phyloP scores from a whole-genome alignment of 2,329 filamentous ascomycete species.

The Cercospora sp. region DNA sequence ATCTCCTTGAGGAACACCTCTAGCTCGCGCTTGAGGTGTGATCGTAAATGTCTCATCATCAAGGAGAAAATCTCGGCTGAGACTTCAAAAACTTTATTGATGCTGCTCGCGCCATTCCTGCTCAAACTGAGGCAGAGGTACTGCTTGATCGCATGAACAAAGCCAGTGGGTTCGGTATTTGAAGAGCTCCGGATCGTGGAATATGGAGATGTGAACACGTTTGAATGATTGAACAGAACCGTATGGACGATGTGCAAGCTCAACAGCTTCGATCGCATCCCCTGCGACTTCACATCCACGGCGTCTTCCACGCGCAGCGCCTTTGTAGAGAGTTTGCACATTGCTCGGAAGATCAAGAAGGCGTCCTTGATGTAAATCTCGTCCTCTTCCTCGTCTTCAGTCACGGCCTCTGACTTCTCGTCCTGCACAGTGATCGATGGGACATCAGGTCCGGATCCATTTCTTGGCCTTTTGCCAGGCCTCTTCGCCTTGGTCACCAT shows the following conservation, averaged over 20 bases:
- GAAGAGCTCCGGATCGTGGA: constrained; percentile 92
- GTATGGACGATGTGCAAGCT: constrained; percentile 95
- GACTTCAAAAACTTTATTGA: constrained; percentile 89
- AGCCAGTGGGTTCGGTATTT: constrained; percentile 81
- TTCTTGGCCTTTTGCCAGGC: constrained; percentile 36
- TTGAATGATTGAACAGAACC: constrained; percentile 88
- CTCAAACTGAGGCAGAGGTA: constrained; percentile 94
- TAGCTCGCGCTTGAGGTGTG: constrained; percentile 96
- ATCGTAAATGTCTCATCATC: constrained; percentile 89
- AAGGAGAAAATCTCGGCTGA: constrained; percentile 98
- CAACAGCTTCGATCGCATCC: constrained; percentile 95
- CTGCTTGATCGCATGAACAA: constrained; percentile 93
- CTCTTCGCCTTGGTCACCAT: constrained; percentile 62
- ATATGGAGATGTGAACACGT: constrained; percentile 85
- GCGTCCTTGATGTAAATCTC: constrained; percentile 97
- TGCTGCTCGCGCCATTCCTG: constrained; percentile 89
- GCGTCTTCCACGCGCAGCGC: constrained; percentile 84
- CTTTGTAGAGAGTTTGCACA: constrained; percentile 97
- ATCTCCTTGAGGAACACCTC: constrained; percentile 98
- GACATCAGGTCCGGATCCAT: constrained; percentile 48
- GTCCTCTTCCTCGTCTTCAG: constrained; percentile 78
- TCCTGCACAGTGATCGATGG: constrained; percentile 40
- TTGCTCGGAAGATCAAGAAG: constrained; percentile 93
- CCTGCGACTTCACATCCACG: constrained; percentile 86
- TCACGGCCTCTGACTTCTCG: constrained; percentile 52